Percentiles rank a stretch among this genome's conserved stretches.
phyloP scores from a whole-genome alignment of 2,329 filamentous ascomycete species.

The Colletotrichum somersetense region DNA sequence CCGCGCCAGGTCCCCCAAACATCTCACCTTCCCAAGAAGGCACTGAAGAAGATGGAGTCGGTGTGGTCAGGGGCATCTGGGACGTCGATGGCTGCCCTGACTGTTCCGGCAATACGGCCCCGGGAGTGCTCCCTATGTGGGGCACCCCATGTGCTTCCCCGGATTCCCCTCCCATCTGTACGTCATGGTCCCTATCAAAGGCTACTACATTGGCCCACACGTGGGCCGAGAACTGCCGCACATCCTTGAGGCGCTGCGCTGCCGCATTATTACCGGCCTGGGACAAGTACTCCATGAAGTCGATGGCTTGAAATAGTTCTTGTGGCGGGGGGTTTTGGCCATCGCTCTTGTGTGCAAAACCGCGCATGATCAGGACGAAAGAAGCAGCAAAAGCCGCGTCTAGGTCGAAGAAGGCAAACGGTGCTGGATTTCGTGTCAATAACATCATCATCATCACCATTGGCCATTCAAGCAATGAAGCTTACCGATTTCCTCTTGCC shows the following conservation, averaged over 20 bases:
- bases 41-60: conserved; percentile 28
- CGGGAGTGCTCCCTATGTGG: conserved; percentile 3
- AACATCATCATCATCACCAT: no score
- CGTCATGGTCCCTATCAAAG: conserved; percentile 33
- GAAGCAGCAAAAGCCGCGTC: conserved; percentile 49
- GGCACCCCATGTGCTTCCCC: conserved; percentile 39
- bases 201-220: conserved; percentile 46
- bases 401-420: conserved; percentile 48
- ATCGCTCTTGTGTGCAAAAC: conserved; percentile 44
- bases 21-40: conserved; percentile 41
- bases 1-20: conserved; percentile 24
- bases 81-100: conserved; percentile 14
- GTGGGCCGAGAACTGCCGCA: conserved; percentile 47
- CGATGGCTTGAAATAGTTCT: conserved; percentile 44
- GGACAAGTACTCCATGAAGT: conserved; percentile 45
- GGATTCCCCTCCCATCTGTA: conserved; percentile 39
- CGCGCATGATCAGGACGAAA: conserved; percentile 48
- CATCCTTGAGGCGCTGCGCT: conserved; percentile 44
- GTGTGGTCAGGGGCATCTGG: conserved; percentile 26
- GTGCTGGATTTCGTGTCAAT: conserved; percentile 29
- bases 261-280: conserved; percentile 46
- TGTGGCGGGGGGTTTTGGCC: conserved; percentile 45
- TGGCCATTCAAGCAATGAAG: background rate
- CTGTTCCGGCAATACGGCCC: conserved; percentile 2
- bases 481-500: conserved; percentile 45